phyloP scores from a whole-genome alignment of 2,329 filamentous ascomycete species.

The Curvularia spicifera region DNA sequence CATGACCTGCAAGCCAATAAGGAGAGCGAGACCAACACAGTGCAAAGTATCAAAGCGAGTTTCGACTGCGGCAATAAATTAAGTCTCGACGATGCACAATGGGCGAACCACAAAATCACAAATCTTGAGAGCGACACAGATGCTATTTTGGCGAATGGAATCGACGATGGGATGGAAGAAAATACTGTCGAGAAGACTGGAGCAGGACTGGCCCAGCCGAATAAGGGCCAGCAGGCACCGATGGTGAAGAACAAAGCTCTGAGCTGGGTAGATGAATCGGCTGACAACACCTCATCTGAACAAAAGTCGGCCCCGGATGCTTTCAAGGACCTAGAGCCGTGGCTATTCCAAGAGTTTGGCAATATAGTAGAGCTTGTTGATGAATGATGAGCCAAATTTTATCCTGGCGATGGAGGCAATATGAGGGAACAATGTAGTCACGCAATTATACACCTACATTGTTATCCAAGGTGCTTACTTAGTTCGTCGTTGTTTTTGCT shows the following conservation, averaged over 20 bases:
- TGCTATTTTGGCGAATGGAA: neutral
- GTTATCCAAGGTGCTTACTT: neutral
- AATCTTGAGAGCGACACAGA: neutral
- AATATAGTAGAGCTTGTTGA: constrained; percentile 49
- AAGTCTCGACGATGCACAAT: constrained; percentile 11
- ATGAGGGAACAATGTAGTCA: neutral
- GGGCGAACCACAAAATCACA: neutral
- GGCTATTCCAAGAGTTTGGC: constrained; percentile 50
- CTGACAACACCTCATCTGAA: neutral
- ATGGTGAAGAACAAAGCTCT: neutral
- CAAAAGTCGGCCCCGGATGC: constrained; percentile 24
- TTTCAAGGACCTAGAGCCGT: constrained; percentile 47
- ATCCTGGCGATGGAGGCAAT: no score
- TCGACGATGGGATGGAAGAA: neutral
- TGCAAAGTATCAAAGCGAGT: constrained; percentile 2
- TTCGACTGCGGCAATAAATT: constrained; percentile 11
- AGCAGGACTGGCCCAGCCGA: neutral
- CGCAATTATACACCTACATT: neutral
- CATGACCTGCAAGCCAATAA: constrained; percentile 24
- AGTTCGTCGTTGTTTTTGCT: neutral
- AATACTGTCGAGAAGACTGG: neutral
- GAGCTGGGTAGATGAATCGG: neutral
- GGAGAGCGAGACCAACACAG: constrained; percentile 1
- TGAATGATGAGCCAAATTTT: constrained; percentile 9
- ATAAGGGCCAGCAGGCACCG: neutral